These are phyloP conservation scores for Phytophthora parvispora DNA, from an alignment of 352 stramenopile genomes.

Conservation along the genomic window DNA sequence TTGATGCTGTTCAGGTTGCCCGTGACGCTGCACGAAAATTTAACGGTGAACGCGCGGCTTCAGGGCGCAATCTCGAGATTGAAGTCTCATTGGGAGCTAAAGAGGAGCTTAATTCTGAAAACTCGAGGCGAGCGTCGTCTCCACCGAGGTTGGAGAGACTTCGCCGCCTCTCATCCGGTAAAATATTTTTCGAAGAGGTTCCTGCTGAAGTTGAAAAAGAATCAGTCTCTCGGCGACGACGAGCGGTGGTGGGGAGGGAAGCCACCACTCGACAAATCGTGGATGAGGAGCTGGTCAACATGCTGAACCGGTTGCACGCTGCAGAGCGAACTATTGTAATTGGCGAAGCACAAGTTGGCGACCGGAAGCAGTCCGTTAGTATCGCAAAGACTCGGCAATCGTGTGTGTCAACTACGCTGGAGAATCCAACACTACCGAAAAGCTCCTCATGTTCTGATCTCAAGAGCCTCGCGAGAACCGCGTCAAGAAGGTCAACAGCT, in stretches of 20 bases:
- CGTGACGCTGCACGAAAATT: neutral
- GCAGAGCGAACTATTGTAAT: conserved; percentile 31
- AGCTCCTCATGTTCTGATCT: conserved; percentile 20
- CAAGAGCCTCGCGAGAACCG: neutral
- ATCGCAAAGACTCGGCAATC: conserved; percentile 10
- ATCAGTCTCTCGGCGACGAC: neutral
- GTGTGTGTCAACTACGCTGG: neutral
- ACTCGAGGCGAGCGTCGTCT: conserved; percentile 15
- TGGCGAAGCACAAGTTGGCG: conserved; percentile 12
- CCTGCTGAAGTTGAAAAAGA: neutral
- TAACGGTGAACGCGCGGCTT: neutral
- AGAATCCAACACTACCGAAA: neutral
- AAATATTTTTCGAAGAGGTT: conserved; percentile 4
- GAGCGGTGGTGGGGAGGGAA: neutral
- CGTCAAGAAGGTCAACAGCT: neutral
- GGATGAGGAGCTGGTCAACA: conserved; percentile 14
- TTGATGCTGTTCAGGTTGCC: neutral
- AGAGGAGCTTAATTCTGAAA: neutral
- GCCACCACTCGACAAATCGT: conserved; percentile 5
- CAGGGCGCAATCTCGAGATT: neutral
- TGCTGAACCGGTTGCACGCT: conserved; percentile 21
- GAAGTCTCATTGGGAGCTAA: neutral
- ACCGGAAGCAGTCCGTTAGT: conserved; percentile 12
- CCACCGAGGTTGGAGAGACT: conserved; percentile 9
- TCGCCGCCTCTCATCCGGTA: neutral